phyloP scores from a whole-genome alignment of 306 rosid genomes.

The Vachellia collinsii region DNA sequence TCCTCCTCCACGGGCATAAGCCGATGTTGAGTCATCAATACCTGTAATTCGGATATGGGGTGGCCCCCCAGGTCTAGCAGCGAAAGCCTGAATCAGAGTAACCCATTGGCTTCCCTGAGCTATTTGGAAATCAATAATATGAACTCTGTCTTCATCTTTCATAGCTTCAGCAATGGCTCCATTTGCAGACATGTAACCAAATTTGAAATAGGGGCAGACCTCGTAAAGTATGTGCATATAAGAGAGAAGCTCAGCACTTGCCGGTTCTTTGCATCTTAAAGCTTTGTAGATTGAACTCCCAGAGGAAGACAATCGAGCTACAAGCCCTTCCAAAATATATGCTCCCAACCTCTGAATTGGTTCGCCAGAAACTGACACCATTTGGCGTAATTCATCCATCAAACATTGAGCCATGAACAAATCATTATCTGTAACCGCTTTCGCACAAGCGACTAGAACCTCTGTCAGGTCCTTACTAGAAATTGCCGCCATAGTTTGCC shows the following conservation, averaged over 20 bases:
- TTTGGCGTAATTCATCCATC: conserved; percentile 72
- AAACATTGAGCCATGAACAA: conserved; percentile 70
- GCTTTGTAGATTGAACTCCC: conserved; percentile 84
- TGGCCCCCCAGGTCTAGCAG: conserved; percentile 97
- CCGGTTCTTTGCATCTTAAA: conserved; percentile 83
- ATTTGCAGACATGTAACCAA: conserved; percentile 96
- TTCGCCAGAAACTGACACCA: conserved; percentile 93
- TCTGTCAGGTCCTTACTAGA: conserved; percentile 67
- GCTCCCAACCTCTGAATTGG: conserved; percentile 98
- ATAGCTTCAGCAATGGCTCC: conserved; percentile 99
- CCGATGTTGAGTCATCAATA: conserved; percentile 76
- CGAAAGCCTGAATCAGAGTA: conserved; percentile 93
- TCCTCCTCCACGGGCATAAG: conserved; percentile 96
- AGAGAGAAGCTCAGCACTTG: conserved; percentile 73
- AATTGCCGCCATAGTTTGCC: conserved; percentile 69
- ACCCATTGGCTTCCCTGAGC: conserved; percentile 96
- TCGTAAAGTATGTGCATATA: conserved; percentile 89
- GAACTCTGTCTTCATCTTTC: conserved; percentile 83
- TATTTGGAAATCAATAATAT: conserved; percentile 92
- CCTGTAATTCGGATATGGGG: conserved; percentile 97
- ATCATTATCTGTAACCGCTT: conserved; percentile 76
- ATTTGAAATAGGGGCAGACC: conserved; percentile 94
- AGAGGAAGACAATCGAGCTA: conserved; percentile 65
- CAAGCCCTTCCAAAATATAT: conserved; percentile 94
- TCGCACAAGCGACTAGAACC: conserved; percentile 76